Percentiles rank a stretch among this genome's conserved stretches.
Conservation (phyloP, 805 yeast species). For the Pichia manshurica region DNA sequence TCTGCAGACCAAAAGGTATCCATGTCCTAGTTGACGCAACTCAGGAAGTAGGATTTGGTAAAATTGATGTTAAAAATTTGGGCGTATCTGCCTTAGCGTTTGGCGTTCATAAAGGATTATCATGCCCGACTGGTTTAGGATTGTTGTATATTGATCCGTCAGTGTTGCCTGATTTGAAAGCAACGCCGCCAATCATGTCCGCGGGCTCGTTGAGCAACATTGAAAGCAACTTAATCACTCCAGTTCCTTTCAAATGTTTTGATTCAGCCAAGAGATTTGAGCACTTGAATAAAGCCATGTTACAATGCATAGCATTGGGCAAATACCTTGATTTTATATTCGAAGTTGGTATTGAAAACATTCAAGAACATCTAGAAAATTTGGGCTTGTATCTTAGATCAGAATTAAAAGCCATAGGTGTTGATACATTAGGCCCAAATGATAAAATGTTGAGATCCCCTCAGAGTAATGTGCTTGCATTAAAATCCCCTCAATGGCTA, state of each 20-base stretch:
- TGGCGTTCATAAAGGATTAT: too few species aligned
- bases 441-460: neutral
- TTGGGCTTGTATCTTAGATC: neutral
- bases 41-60: slow-evolving; percentile 12
- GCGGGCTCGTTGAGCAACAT: neutral
- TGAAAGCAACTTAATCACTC: neutral
- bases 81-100: neutral
- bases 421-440: slow-evolving; percentile 2
- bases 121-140: too few species aligned
- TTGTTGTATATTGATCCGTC: too few species aligned
- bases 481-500: neutral
- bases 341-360: neutral
- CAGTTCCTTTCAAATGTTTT: neutral
- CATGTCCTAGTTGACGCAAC: slow-evolving; percentile 10
- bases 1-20: slow-evolving; percentile 8
- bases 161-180: too few species aligned
- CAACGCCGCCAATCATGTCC: too few species aligned
- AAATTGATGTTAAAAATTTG: slow-evolving; percentile 6
- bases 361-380: neutral
- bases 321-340: slow-evolving; percentile 2
- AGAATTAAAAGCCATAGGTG: neutral
- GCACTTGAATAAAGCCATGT: slow-evolving; percentile 2
- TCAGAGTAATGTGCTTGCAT: neutral
- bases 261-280: slow-evolving; percentile 1
- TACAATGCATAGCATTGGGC: slow-evolving; percentile 5